These are phyloP conservation scores for Backusella morwellensis DNA, from an alignment of 192 early-diverging fungal species.

Conservation along the genomic window DNA sequence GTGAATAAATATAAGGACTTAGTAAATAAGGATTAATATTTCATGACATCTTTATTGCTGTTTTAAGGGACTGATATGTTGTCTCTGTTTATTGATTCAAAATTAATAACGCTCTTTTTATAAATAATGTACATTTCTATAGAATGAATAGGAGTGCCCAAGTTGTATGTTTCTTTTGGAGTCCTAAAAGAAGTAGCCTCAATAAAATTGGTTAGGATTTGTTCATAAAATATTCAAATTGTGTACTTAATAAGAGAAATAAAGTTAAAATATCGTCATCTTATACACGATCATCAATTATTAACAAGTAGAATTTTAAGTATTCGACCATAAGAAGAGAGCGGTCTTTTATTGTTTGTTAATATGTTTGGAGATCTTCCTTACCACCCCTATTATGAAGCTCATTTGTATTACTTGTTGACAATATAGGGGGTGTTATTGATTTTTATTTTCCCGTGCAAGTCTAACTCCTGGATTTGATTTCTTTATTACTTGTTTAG, in stretches of 20 bases:
- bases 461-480: background rate
- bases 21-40: background rate
- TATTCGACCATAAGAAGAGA: background rate
- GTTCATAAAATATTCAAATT: no score
- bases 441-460: background rate
- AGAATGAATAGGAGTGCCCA: background rate
- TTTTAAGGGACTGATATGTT: background rate
- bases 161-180: background rate
- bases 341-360: background rate
- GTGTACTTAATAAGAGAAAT: no score
- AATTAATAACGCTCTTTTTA: slow-evolving; percentile 3
- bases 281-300: background rate
- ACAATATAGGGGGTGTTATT: background rate
- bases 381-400: background rate
- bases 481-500: slow-evolving; percentile 1
- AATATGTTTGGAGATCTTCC: background rate
- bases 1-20: background rate
- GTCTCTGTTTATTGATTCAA: background rate
- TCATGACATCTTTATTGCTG: background rate
- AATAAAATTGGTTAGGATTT: background rate
- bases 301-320: background rate
- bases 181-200: background rate
- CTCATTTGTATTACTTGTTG: background rate
- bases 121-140: background rate
- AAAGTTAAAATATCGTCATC: no score